Evolutionary conservation across 192 early-diverging fungal species (phyloP).

Genomic region (Paraglomus brasilianum): DNA sequence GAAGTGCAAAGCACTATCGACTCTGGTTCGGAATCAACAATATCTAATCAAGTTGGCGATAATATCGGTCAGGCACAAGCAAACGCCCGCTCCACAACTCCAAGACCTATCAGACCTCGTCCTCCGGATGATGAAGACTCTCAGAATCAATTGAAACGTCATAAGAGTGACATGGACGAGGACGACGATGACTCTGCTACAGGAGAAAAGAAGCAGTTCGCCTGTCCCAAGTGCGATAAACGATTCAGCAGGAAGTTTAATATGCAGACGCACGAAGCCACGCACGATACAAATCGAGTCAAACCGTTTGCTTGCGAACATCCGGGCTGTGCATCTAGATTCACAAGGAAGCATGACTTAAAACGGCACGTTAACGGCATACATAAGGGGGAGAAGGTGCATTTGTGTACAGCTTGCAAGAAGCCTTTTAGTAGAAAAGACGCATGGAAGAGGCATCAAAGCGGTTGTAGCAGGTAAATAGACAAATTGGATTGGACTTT

Average conservation of each 20-base stretch:
- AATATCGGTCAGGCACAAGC: too few species aligned
- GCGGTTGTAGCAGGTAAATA: conserved; percentile 38
- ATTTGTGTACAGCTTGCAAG: conserved; percentile 51
- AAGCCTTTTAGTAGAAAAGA: conserved; percentile 66
- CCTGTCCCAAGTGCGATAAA: conserved; percentile 55
- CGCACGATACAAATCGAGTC: conserved; percentile 66
- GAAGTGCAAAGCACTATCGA: too few species aligned
- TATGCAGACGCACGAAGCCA: conserved; percentile 61
- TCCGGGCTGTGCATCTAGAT: conserved; percentile 52
- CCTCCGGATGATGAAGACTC: too few species aligned
- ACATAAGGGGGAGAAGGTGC: conserved; percentile 63
- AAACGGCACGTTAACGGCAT: conserved; percentile 64
- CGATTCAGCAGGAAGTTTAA: conserved; percentile 67
- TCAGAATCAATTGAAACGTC: too few species aligned
- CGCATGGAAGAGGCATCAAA: conserved; percentile 60
- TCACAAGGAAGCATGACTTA: conserved; percentile 70
- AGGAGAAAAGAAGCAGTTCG: conserved; percentile 41
- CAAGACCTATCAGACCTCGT: too few species aligned
- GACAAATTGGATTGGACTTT: conserved; percentile 22
- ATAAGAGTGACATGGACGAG: neutral
- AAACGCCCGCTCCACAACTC: too few species aligned
- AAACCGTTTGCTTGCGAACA: conserved; percentile 56
- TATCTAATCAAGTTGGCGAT: too few species aligned
- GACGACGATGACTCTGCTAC: conserved; percentile 25
- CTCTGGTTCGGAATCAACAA: too few species aligned